Evolutionary conservation across 2,329 filamentous ascomycete species (phyloP).

Genomic region (Neodidymelliopsis sp.): DNA sequence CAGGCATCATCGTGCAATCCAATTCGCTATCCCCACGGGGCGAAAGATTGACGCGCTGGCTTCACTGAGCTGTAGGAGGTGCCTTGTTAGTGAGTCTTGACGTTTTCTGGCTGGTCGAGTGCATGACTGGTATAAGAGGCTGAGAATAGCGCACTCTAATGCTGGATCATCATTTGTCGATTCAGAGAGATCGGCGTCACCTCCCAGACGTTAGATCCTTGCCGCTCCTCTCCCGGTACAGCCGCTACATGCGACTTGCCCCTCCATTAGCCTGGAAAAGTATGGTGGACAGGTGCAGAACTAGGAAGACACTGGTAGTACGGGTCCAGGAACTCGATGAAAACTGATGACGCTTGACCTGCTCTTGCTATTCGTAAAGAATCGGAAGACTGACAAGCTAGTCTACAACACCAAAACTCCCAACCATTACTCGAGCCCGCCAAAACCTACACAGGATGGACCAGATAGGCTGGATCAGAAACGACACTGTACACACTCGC

Average conservation of each 20-base stretch:
- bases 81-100: too few species aligned
- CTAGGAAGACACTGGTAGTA: conserved; percentile 22
- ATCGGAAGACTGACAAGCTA: conserved; percentile 11
- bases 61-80: not conserved
- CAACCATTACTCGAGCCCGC: conserved; percentile 14
- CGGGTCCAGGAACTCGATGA: not conserved
- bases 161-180: conserved; percentile 27
- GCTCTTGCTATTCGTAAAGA: conserved; percentile 25
- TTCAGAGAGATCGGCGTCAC: conserved; percentile 28
- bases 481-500: conserved; percentile 4
- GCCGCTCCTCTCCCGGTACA: conserved; percentile 39
- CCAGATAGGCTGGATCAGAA: conserved; percentile 20
- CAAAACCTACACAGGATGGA: conserved; percentile 20
- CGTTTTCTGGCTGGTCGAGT: not conserved
- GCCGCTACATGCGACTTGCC: conserved; percentile 30
- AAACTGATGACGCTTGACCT: conserved; percentile 14
- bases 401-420: conserved; percentile 7
- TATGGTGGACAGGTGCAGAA: conserved; percentile 15
- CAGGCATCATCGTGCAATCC: conserved; percentile 19
- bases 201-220: conserved; percentile 22
- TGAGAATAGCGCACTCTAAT: conserved; percentile 6
- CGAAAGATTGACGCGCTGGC: conserved; percentile 11
- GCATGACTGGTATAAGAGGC: not conserved
- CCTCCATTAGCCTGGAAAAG: conserved; percentile 21
- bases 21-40: conserved; percentile 3